Evolutionary conservation across 2,329 filamentous ascomycete species (phyloP), one percentile per base, ranked within the genome.

Genomic region (Pleurostoma richardsiae): DNA sequence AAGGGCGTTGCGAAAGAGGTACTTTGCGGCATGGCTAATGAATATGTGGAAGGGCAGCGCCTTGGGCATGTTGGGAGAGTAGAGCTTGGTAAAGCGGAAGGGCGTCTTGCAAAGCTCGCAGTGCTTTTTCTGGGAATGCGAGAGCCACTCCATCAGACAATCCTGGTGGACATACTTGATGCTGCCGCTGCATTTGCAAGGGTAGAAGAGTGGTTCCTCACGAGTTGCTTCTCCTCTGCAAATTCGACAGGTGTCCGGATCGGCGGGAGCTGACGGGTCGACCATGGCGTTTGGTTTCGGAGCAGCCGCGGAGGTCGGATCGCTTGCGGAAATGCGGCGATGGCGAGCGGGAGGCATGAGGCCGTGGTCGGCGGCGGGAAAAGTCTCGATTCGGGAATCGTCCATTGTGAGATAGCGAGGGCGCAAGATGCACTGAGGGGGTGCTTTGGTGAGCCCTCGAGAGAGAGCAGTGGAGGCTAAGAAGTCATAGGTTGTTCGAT

Each of bases 71-170:
- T 91, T 81, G 4, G 90, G 90, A 51, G 91, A 85, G 71, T 99
- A 99, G 38, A 99, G 80, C 69, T 99, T 99, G 45, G 94, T 99
- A 73, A 99, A 99, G 50, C 90, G 88, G 63, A 97, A 99, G 0
- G 91, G 85, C 3, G 94, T 99, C 73, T 99, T 99, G 82, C 94
- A 99, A 33, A 99, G 83, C 72, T 99, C 94, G 76, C 95, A 99
- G 73, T 99, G 88, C 68, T 97, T 97, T 80, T 99, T 99, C 65
- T 99, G 91, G 2, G 94, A 97, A 67, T 99, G 95, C 43, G 90
- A 92, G 27, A 99, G 77, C 94, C 94, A 99, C 69, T 97, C 91
- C 86, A 99, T 96, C 68, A 99, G 72, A 65, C 94, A 99, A 64
- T 95, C 88, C 68, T 99, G 94, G 66, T 99, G 94, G 51, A 99